Evolutionary conservation across 73 alveolate genomes (phyloP).

Genomic region (Paramecium tetraurelia): DNA sequence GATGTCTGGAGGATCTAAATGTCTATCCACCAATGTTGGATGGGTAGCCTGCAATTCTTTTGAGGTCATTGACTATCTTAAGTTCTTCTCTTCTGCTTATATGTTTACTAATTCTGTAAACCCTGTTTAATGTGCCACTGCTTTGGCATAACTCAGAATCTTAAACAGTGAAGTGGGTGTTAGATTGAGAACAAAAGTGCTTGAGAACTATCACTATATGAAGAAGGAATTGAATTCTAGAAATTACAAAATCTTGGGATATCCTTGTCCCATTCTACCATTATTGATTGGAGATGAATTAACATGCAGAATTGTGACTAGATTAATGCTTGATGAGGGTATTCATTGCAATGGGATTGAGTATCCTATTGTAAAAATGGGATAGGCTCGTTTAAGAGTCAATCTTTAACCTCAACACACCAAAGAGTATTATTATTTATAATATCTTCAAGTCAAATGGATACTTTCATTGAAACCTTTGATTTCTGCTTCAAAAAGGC

Average conservation of each 20-base stretch:
- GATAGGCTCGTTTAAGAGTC: conserved; percentile 59
- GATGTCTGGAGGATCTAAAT: conserved; percentile 66
- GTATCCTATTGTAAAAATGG: conserved; percentile 55
- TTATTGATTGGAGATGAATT: conserved; percentile 55
- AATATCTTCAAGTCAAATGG: conserved; percentile 30
- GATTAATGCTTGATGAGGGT: conserved; percentile 63
- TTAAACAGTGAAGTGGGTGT: conserved; percentile 51
- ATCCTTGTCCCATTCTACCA: conserved; percentile 58
- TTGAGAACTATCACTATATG: conserved; percentile 55
- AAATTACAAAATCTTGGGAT: conserved; percentile 52
- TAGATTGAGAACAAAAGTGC: conserved; percentile 35
- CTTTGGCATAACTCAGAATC: conserved; percentile 61
- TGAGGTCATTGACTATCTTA: conserved; percentile 61
- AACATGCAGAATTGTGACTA: conserved; percentile 57
- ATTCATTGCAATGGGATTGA: conserved; percentile 63
- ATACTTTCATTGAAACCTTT: conserved; percentile 51
- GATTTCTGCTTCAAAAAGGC: conserved; percentile 46
- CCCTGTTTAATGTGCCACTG: conserved; percentile 60
- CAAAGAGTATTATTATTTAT: not conserved
- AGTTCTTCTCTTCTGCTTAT: conserved; percentile 51
- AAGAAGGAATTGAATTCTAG: conserved; percentile 34
- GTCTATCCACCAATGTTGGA: conserved; percentile 63
- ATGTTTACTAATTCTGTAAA: conserved; percentile 63
- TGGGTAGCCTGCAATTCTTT: conserved; percentile 43
- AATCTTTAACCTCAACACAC: conserved; percentile 60